Conservation (phyloP, 345 rosid genomes). For the Streptanthus diversifolius region DNA sequence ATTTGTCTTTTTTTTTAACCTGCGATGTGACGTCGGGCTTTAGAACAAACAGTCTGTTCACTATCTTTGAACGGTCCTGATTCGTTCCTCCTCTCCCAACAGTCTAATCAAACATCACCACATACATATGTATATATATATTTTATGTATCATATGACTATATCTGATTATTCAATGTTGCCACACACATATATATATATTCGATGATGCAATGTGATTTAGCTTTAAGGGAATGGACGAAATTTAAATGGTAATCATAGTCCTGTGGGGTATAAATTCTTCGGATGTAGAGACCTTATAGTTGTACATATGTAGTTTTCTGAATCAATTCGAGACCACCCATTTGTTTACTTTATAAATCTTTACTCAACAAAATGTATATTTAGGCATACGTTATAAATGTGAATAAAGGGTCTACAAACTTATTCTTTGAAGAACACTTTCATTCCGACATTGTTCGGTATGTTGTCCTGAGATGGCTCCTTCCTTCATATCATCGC, state of each 20-base stretch:
- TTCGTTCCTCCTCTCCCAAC: conserved; percentile 17
- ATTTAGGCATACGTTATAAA: not conserved
- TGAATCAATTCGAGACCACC: not conserved
- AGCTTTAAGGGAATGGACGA: conserved; percentile 26
- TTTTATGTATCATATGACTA: not conserved
- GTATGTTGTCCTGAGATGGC: too few species aligned
- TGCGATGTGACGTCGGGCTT: conserved; percentile 21
- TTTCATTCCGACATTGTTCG: not conserved
- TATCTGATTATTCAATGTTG: not conserved
- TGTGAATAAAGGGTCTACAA: not conserved
- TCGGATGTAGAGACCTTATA: not conserved
- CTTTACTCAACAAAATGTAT: not conserved
- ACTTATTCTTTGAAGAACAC: not conserved
- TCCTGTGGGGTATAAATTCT: conserved; percentile 26
- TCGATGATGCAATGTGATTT: conserved; percentile 6
- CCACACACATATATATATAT: not conserved
- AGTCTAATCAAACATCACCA: not conserved
- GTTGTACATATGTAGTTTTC: not conserved
- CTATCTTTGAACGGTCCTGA: conserved; percentile 18
- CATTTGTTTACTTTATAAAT: not conserved
- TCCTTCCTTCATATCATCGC: too few species aligned
- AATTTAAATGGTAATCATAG: conserved; percentile 16
- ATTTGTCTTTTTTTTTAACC: not conserved
- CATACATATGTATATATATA: not conserved
- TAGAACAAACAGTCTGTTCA: conserved; percentile 32